phyloP scores from a whole-genome alignment of 2,329 filamentous ascomycete species.

The Juglanconis juglandina region DNA sequence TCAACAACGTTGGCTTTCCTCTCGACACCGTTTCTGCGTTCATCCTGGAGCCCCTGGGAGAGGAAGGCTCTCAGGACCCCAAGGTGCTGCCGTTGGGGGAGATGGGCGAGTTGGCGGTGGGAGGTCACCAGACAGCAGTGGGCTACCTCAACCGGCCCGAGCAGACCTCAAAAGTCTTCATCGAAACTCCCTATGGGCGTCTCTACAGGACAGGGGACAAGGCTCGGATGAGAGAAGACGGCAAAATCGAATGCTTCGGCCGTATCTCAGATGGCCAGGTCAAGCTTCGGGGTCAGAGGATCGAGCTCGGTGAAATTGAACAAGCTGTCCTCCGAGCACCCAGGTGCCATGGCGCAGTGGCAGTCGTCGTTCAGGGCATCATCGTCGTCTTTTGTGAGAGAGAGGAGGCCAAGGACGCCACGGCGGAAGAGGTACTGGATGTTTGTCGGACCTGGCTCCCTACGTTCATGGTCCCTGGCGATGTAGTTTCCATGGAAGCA shows the following conservation, averaged over 20 bases:
- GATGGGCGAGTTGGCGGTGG: constrained; percentile 75
- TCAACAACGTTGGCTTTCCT: constrained; percentile 71
- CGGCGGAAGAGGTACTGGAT: constrained; percentile 43
- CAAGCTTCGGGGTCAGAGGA: constrained; percentile 78
- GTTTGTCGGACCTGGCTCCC: constrained; percentile 75
- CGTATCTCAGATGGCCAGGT: constrained; percentile 78
- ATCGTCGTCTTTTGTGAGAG: constrained; percentile 73
- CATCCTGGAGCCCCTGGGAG: constrained; percentile 52
- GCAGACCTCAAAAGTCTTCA: constrained; percentile 69
- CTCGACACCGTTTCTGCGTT: constrained; percentile 79
- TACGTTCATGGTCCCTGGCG: constrained; percentile 76
- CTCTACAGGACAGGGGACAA: constrained; percentile 86
- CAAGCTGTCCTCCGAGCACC: constrained; percentile 60
- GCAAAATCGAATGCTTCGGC: constrained; percentile 77
- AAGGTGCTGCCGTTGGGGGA: constrained; percentile 61
- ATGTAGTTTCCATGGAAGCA: constrained; percentile 59
- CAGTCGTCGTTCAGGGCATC: constrained; percentile 62
- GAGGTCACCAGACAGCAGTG: constrained; percentile 73
- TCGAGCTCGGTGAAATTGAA: constrained; percentile 78
- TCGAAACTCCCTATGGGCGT: constrained; percentile 63
- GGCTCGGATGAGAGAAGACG: constrained; percentile 63
- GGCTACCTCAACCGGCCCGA: constrained; percentile 80
- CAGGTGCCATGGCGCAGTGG: constrained; percentile 64
- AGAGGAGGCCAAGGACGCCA: constrained; percentile 35
- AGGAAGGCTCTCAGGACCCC: constrained; percentile 23